Evolutionary conservation across 352 stramenopile species (phyloP).

Genomic region (Phytophthora tentaculata): DNA sequence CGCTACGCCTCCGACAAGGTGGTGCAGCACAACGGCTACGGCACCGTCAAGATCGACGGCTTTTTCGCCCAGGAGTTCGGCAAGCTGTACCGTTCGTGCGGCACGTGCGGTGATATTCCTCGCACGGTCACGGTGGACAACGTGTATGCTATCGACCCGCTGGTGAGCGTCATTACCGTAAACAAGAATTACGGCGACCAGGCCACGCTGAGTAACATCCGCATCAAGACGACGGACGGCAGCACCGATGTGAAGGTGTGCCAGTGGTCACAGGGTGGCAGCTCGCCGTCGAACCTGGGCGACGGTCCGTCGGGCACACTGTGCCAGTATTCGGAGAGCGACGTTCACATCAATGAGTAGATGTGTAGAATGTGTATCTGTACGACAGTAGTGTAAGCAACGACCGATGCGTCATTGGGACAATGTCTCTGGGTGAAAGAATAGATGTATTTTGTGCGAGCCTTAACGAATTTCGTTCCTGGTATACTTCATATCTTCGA

Average conservation of each 20-base stretch:
- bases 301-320: constrained; percentile 26
- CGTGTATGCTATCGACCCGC: constrained; percentile 43
- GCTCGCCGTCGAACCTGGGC: constrained; percentile 24
- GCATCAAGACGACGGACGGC: constrained; percentile 19
- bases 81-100: constrained; percentile 32
- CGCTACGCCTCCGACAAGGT: constrained; percentile 50
- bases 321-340: constrained; percentile 17
- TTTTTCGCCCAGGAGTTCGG: constrained; percentile 16
- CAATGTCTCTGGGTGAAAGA: too few species aligned
- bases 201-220: constrained; percentile 47
- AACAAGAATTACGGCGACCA: constrained; percentile 51
- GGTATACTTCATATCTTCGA: too few species aligned
- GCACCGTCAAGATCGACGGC: constrained; percentile 7
- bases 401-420: too few species aligned
- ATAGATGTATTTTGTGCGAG: too few species aligned
- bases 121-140: constrained; percentile 38
- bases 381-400: too few species aligned
- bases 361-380: too few species aligned
- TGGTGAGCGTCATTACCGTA: constrained; percentile 42
- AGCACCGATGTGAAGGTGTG: constrained; percentile 32
- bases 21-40: constrained; percentile 11
- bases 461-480: too few species aligned
- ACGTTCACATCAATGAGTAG: too few species aligned
- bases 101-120: constrained; percentile 44
- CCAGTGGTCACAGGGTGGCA: constrained; percentile 33